These are phyloP conservation scores for Epichloe sylvatica DNA, from an alignment of 2,329 filamentous ascomycete species.

Conservation along the genomic window DNA sequence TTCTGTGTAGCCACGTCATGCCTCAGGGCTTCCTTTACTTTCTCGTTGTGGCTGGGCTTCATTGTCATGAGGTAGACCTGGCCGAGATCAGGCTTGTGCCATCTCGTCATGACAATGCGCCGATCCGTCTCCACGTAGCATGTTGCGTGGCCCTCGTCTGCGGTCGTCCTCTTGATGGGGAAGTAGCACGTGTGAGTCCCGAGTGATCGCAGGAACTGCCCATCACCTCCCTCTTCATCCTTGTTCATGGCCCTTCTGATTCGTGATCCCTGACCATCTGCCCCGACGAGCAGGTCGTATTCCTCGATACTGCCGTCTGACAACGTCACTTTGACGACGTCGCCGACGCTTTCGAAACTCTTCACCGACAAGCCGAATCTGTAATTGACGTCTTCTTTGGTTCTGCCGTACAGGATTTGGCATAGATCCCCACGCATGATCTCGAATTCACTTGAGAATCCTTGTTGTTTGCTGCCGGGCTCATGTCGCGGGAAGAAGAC, in stretches of 20 bases:
- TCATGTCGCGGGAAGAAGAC: conserved; percentile 21
- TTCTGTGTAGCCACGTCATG: conserved; percentile 16
- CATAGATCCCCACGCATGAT: conserved; percentile 41
- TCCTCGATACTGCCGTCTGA: conserved; percentile 8
- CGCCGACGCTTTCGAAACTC: neutral
- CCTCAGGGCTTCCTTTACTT: conserved; percentile 10
- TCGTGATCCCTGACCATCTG: conserved; percentile 9
- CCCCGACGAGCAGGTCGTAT: conserved; percentile 9
- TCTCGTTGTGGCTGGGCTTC: conserved; percentile 11
- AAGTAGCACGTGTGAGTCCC: conserved; percentile 24
- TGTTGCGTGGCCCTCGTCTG: conserved; percentile 3
- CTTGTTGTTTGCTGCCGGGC: conserved; percentile 9
- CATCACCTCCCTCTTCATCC: conserved; percentile 1
- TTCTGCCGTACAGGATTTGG: conserved; percentile 25
- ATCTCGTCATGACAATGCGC: conserved; percentile 21
- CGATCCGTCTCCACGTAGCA: conserved; percentile 22
- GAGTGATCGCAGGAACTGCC: neutral
- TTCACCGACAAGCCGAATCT: conserved; percentile 11
- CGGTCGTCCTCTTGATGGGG: conserved; percentile 17
- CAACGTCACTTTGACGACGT: conserved; percentile 6
- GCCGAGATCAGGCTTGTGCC: conserved; percentile 12
- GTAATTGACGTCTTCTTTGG: conserved; percentile 14
- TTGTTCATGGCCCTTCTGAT: conserved; percentile 6
- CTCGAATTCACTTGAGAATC: conserved; percentile 35
- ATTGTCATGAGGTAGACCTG: conserved; percentile 13